Conservation (phyloP, 2,329 filamentous ascomycete species). For the Zarea fungicola region DNA sequence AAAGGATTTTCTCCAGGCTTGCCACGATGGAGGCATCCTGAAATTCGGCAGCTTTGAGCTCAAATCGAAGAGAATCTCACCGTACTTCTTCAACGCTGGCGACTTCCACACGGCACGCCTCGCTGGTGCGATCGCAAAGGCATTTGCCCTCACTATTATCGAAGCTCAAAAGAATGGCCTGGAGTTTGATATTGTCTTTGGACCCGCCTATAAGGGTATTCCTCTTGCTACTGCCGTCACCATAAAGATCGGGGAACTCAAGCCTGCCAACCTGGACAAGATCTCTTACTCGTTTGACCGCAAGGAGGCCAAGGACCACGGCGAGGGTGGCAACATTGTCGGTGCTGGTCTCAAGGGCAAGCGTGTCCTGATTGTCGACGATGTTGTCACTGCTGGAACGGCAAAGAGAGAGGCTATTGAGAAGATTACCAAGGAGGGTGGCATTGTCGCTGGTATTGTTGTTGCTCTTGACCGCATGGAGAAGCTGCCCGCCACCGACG, state of each 20-base stretch:
- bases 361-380: constrained; percentile 85
- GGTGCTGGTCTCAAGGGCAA: constrained; percentile 81
- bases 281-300: constrained; percentile 88
- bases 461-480: constrained; percentile 85
- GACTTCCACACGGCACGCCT: constrained; percentile 80
- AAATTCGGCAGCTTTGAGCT: constrained; percentile 82
- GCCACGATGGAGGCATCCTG: constrained; percentile 64
- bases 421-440: constrained; percentile 82
- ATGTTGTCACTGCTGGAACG: constrained; percentile 93
- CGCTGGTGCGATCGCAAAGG: constrained; percentile 69
- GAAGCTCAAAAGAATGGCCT: constrained; percentile 40
- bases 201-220: constrained; percentile 94
- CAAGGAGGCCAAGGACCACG: constrained; percentile 94
- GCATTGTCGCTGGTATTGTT: constrained; percentile 78
- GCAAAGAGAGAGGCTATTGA: constrained; percentile 88
- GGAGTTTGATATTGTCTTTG: constrained; percentile 82
- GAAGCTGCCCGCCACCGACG: constrained; percentile 62
- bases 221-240: constrained; percentile 76
- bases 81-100: constrained; percentile 97
- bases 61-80: constrained; percentile 86
- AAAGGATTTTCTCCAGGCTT: constrained; percentile 63
- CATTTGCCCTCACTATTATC: constrained; percentile 68
- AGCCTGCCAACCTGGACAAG: constrained; percentile 58
- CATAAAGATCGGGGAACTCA: constrained; percentile 67
- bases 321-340: constrained; percentile 90